Percentiles rank a stretch among this genome's conserved stretches.
Evolutionary conservation across 257 asterid species (phyloP).

Genomic region (Petrea volubilis): DNA sequence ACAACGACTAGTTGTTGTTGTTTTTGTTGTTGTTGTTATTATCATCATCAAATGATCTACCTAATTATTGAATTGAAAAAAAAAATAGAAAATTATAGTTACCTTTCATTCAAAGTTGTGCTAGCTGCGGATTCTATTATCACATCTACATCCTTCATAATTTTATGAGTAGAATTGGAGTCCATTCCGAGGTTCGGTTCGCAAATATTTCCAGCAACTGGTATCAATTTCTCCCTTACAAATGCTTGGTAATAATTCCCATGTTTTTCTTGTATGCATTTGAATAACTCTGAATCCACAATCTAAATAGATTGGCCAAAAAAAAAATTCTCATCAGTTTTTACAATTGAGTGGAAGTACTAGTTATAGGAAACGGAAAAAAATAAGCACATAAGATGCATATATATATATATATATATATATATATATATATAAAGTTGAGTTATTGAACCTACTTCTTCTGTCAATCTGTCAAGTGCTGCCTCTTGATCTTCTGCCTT

Average conservation of each 20-base stretch:
- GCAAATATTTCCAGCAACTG: conserved; percentile 45
- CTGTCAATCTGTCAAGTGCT: conserved; percentile 35
- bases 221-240: conserved; percentile 36
- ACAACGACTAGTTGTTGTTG: no score
- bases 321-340: neutral
- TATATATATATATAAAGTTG: neutral
- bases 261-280: conserved; percentile 30
- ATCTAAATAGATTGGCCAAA: conserved; percentile 17
- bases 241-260: conserved; percentile 38
- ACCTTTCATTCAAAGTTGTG: conserved; percentile 56
- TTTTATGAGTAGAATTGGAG: conserved; percentile 1
- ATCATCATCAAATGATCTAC: no score
- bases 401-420: neutral
- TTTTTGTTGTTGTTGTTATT: no score
- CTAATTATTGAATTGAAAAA: no score
- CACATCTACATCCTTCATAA: conserved; percentile 41
- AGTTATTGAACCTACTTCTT: conserved; percentile 29
- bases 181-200: conserved; percentile 59
- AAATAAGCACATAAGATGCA: neutral
- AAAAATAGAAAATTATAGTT: neutral
- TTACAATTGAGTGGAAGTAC: no score
- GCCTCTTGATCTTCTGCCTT: conserved; percentile 47
- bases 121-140: conserved; percentile 50
- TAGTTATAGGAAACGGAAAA: no score
- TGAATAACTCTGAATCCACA: conserved; percentile 39